Evolutionary conservation across 2,329 filamentous ascomycete species (phyloP).

Genomic region (Pestalotiopsis sp.): DNA sequence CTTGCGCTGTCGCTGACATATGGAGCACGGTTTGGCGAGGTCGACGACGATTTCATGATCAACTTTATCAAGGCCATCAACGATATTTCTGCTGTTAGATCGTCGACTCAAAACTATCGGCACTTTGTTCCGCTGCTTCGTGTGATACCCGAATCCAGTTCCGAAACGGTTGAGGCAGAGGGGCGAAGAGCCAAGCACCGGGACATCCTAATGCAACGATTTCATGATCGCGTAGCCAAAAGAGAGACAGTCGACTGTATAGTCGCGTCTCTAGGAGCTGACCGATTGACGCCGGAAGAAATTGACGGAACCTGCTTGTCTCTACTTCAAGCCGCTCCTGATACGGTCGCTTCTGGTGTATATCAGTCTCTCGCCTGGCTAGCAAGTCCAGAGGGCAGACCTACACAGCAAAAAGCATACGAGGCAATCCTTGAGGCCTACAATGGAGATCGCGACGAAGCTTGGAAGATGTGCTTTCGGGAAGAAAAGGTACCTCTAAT

Average conservation of each 20-base stretch:
- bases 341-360: conserved; percentile 24
- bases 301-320: conserved; percentile 27
- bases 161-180: conserved; percentile 18
- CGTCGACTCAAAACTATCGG: conserved; percentile 24
- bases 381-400: conserved; percentile 20
- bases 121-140: conserved; percentile 26
- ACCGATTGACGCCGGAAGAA: conserved; percentile 24
- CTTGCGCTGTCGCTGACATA: conserved; percentile 25
- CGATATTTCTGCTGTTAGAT: conserved; percentile 24
- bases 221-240: conserved; percentile 16
- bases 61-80: conserved; percentile 25
- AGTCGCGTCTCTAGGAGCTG: conserved; percentile 20
- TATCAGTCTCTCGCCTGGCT: conserved; percentile 26
- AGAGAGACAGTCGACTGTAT: conserved; percentile 23
- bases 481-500: conserved; percentile 26
- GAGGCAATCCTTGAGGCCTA: conserved; percentile 23
- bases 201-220: conserved; percentile 17
- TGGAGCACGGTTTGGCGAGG: conserved; percentile 24
- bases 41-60: conserved; percentile 25
- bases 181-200: conserved; percentile 16
- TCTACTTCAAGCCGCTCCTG: conserved; percentile 26
- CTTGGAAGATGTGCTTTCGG: conserved; percentile 26
- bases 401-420: conserved; percentile 20
- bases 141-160: conserved; percentile 17
- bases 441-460: conserved; percentile 21